A percentile compares a stretch with the other conserved stretches of the same genome.
Conservation (phyloP, 2,329 filamentous ascomycete genomes). For the Cryphonectria naterciae region DNA sequence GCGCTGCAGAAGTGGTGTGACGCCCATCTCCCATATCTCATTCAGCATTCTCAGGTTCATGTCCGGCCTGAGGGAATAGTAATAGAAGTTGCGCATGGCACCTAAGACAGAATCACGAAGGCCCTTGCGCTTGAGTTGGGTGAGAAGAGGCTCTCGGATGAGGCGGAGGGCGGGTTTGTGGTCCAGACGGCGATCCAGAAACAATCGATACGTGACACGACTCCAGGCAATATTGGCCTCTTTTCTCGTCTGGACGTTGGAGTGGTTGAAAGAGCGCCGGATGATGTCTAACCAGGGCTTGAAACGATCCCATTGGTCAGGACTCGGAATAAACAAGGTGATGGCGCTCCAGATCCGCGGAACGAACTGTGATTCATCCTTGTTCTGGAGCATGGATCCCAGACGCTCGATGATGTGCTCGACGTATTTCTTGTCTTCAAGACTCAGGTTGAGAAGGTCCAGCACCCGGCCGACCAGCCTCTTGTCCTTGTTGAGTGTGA, state of each 20-base stretch:
- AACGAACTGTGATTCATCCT: conserved; percentile 66
- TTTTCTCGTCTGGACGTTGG: conserved; percentile 69
- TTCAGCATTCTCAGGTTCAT: conserved; percentile 70
- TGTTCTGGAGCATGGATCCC: conserved; percentile 68
- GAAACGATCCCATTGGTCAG: conserved; percentile 73
- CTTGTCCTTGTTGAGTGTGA: conserved; percentile 70
- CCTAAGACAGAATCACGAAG: conserved; percentile 63
- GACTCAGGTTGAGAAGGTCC: conserved; percentile 62
- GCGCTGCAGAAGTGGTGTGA: conserved; percentile 65
- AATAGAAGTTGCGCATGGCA: conserved; percentile 79
- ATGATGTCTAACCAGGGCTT: conserved; percentile 77
- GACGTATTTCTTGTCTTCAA: conserved; percentile 67
- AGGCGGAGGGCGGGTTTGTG: conserved; percentile 5
- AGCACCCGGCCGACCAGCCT: conserved; percentile 68
- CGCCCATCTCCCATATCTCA: conserved; percentile 76
- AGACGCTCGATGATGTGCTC: conserved; percentile 71
- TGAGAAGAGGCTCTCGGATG: conserved; percentile 69
- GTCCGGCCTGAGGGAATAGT: conserved; percentile 79
- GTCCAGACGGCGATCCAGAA: conserved; percentile 57
- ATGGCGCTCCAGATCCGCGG: conserved; percentile 90
- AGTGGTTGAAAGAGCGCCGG: conserved; percentile 81
- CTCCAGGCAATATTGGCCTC: conserved; percentile 88
- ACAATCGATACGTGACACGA: conserved; percentile 75
- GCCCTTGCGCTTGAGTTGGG: conserved; percentile 70
- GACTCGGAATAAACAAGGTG: conserved; percentile 74